Evolutionary conservation across 2,329 filamentous ascomycete species (phyloP), one percentile per base, ranked within the genome.

Genomic region (Xylariaceae sp.): DNA sequence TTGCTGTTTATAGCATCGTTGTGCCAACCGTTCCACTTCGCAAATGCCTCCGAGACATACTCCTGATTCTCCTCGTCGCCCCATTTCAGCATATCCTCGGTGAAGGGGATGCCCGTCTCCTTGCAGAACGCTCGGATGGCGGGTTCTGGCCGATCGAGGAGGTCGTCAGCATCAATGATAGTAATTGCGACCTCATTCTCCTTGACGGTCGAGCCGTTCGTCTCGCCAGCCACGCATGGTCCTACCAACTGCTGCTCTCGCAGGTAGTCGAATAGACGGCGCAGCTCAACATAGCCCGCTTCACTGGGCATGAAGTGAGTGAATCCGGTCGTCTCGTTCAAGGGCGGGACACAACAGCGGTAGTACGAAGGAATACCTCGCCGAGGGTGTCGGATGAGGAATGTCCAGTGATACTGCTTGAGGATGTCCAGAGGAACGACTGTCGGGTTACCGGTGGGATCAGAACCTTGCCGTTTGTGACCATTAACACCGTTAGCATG

Each of bases 21-120:
- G 68, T 97, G 94, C 73, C 95, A 97, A 11, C 94, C 94, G 59
- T 85, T 87, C 94, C 94, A 97, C 75, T 99, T 97, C 72, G 91
- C 90, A 71, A 97, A 97, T 15, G 84, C 85, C 55, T 82, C 77
- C 58, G 79, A 76, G 3, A 91, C 92, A 54, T 80, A 74, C 45
- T 71, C 60, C 59, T 90, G 83, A 60, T 86, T 85, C 56, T 87
- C 85, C 45, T 86, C 83, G 27, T 85, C 83, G 54, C 87, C 81
- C 94, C 94, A 97, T 51, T 80, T 76, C 54, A 99, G 76, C 91
- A 97, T 96, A 12, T 81, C 75, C 0, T 83, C 81, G 40, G 74
- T 74, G 68, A 86, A 99, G 14, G 87, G 80, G 52, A 96, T 77
- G 22, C 86, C 90, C 12, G 90, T 88, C 58, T 85, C 86, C 58